phyloP scores from a whole-genome alignment of 139 green algal genomes.

The Auxenochlorella pyrenoidosa region DNA sequence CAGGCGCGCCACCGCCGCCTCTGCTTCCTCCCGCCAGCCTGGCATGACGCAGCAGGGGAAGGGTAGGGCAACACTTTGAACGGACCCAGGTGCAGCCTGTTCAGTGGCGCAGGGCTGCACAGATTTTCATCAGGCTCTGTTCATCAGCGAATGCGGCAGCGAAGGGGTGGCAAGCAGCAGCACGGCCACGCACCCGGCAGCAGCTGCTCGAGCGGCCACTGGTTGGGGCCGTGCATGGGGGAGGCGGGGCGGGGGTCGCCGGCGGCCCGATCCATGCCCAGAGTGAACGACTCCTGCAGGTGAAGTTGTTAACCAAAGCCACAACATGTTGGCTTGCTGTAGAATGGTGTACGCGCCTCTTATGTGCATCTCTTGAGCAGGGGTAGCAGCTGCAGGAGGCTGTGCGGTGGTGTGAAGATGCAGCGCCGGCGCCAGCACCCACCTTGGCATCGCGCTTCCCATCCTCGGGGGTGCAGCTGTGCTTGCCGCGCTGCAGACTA shows the following conservation, averaged over 20 bases:
- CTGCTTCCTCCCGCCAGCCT: constrained; percentile 25
- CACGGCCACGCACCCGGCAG: constrained; percentile 21
- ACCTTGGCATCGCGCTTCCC: constrained; percentile 10
- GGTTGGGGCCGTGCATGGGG: constrained; percentile 53
- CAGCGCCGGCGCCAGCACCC: not conserved
- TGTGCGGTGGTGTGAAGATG: too few relatives aligned
- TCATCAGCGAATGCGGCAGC: not conserved
- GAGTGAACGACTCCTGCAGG: constrained; percentile 28
- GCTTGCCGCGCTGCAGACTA: not conserved
- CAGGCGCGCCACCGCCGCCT: not conserved
- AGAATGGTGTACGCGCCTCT: too few relatives aligned
- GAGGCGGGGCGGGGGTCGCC: constrained; percentile 29
- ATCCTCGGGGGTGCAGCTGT: constrained; percentile 27
- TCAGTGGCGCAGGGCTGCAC: not conserved
- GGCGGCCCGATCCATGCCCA: not conserved
- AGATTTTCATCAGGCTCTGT: too few relatives aligned
- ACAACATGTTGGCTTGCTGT: too few relatives aligned
- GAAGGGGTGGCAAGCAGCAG: not conserved
- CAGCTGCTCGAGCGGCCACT: constrained; percentile 26
- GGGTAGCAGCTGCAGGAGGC: too few relatives aligned
- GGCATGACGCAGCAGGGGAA: not conserved
- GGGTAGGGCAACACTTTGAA: too few relatives aligned
- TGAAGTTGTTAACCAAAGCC: too few relatives aligned
- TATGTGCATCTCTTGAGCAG: too few relatives aligned
- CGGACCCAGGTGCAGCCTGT: not conserved